Base-by-base conservation (phyloP, 106 monocot species). In the Acanthochlamys bracteata region DNA sequence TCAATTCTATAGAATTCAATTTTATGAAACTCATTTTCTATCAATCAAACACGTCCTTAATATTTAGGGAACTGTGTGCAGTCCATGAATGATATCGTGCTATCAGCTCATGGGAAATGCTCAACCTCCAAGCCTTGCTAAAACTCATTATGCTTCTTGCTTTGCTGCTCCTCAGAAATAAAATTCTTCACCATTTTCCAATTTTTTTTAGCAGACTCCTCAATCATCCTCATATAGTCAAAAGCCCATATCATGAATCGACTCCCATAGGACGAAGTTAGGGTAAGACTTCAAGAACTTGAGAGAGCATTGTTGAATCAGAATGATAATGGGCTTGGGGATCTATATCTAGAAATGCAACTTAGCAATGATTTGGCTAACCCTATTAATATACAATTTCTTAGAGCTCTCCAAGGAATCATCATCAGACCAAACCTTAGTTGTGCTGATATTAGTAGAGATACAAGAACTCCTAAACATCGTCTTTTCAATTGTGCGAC, bases 401-500 rank as follows among this genome's bases (percentile, higher is more conserved):
- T 60, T 71, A 83, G 14, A 66, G 27, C 57, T 91, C 95, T 19
- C 80, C n/a, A 88, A 82, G 41, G 88, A 91, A 24, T 89, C 73
- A 17, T 89, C 85, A 14, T 80, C 88, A 12, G 90, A 82, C 59
- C 95, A 7, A 92, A 80, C 61, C 17, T 86, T 23, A 79, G 76
- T 47, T 81, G 69, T 59, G 66, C 60, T 20, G 73, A 66, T 25
- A 76, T 79, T 66, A 78, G 16, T 53, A 76, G 74, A 65, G 91
- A 83, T 57, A 43, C 76, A 67, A 66, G 57, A 57, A 83, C 96
- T 23, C 78, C 88, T 14, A 91, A 83, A 63, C 90, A 88, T 60
- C 58, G 91, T 6, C 88, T 98, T 68, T 85, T 98, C 68, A 80
- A 88, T 21, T 98, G 88, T 55, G 96, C 96, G 12, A 51, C 64